These are phyloP conservation scores for Rosa multiflora DNA, from an alignment of 306 rosid species.

Conservation along the genomic window DNA sequence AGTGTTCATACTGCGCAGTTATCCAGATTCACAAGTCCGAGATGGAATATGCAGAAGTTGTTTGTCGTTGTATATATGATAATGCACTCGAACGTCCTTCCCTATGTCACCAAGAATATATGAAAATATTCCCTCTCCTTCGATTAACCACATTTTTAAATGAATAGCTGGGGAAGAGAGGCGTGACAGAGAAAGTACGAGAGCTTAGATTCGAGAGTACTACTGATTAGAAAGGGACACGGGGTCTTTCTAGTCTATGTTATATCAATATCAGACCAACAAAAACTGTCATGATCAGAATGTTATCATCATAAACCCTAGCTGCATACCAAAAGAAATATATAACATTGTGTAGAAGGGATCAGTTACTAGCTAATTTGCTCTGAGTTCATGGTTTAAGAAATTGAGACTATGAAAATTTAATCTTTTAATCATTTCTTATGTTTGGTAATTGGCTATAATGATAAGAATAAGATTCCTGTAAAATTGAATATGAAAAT, in stretches of 20 bases:
- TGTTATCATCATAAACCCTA: neutral
- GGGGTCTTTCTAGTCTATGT: neutral
- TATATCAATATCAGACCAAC: neutral
- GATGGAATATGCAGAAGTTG: conserved; percentile 23
- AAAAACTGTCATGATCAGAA: neutral
- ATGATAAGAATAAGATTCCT: too few relatives aligned
- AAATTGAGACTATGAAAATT: too few relatives aligned
- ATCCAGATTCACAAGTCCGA: conserved; percentile 31
- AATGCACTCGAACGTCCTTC: conserved; percentile 7
- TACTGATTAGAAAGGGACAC: neutral
- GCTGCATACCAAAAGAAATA: too few relatives aligned
- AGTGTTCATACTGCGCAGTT: conserved; percentile 12
- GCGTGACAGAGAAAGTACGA: neutral
- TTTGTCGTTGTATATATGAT: conserved; percentile 2
- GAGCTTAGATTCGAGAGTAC: conserved; percentile 12
- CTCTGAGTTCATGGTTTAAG: too few relatives aligned
- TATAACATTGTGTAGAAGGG: too few relatives aligned
- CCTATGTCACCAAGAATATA: conserved; percentile 13
- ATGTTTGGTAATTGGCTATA: too few relatives aligned
- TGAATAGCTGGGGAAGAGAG: neutral
- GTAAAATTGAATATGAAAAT: too few relatives aligned
- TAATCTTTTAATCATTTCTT: too few relatives aligned
- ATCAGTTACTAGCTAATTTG: too few relatives aligned
- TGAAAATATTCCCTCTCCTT: conserved; percentile 31
- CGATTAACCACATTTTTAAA: neutral